Percentiles rank a stretch among this genome's conserved stretches.
Conservation (phyloP, 768 basidiomycete genomes). For the Gloeophyllum trabeum region DNA sequence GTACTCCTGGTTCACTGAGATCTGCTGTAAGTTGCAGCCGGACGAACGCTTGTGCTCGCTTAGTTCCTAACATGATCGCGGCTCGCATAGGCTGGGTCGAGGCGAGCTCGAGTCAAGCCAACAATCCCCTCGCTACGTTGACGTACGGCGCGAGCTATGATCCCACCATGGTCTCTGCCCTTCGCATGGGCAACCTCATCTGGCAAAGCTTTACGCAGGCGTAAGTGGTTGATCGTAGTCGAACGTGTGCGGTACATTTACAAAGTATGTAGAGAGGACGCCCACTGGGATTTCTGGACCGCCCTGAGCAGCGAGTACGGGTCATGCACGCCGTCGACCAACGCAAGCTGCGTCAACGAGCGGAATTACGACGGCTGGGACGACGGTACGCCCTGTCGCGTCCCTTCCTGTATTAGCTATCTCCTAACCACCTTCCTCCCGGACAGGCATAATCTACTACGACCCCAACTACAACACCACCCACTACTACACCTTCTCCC, state of each 20-base stretch:
- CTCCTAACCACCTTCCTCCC: not conserved
- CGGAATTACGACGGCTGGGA: constrained; percentile 31
- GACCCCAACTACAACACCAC: constrained; percentile 20
- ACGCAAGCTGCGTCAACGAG: constrained; percentile 21
- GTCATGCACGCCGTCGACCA: constrained; percentile 22
- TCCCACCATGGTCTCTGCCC: constrained; percentile 12
- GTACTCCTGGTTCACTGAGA: constrained; percentile 14
- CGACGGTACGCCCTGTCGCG: constrained; percentile 13
- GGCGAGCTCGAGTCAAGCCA: constrained; percentile 5
- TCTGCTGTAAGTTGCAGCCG: constrained; percentile 8
- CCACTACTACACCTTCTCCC: constrained; percentile 9
- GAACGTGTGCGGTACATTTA: not conserved
- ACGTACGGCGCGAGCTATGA: constrained; percentile 9
- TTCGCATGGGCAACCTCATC: constrained; percentile 11
- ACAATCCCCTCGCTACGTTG: constrained; percentile 9
- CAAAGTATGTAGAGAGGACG: not conserved
- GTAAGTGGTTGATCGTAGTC: constrained; percentile 1
- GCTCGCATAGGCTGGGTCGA: constrained; percentile 7
- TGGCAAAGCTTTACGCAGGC: constrained; percentile 12
- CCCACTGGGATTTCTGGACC: constrained; percentile 9
- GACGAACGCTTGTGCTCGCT: no score
- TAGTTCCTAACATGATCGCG: no score
- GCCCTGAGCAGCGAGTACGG: constrained; percentile 20
- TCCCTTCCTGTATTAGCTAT: no score
- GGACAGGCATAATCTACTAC: constrained; percentile 25